Evolutionary conservation across 2,329 filamentous ascomycete species (phyloP).

Genomic region (Penicillium sp.): DNA sequence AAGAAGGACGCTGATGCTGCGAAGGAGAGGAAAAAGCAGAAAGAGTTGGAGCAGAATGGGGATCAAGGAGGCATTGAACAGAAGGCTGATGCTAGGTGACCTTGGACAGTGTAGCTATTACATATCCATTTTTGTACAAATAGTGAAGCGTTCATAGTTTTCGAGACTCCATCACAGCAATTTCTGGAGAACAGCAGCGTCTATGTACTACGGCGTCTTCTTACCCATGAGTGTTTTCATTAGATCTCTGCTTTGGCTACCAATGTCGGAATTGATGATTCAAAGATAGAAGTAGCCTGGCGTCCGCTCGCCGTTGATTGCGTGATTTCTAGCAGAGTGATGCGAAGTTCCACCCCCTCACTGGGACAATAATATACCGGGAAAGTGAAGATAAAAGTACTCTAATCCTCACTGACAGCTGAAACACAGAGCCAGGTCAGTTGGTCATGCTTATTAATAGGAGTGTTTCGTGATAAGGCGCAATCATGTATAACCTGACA

Average conservation of each 20-base stretch:
- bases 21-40: constrained; percentile 19
- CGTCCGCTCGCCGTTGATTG: not conserved
- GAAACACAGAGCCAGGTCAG: not conserved
- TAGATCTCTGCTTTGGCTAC: not conserved
- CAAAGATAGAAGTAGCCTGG: too few species aligned
- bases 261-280: too few species aligned
- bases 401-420: too few species aligned
- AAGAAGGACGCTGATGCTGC: constrained; percentile 20
- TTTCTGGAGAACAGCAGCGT: too few species aligned
- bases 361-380: not conserved
- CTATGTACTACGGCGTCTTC: too few species aligned
- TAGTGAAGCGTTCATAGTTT: too few species aligned
- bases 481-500: constrained; percentile 6
- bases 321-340: not conserved
- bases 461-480: constrained; percentile 7
- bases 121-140: too few species aligned
- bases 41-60: not conserved
- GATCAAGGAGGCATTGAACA: too few species aligned
- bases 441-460: not conserved
- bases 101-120: too few species aligned
- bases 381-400: not conserved
- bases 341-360: not conserved
- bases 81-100: too few species aligned
- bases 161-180: too few species aligned
- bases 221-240: not conserved